These are phyloP conservation scores for Stenocarpella maydis DNA, from an alignment of 2,329 filamentous ascomycete species.

Conservation along the genomic window DNA sequence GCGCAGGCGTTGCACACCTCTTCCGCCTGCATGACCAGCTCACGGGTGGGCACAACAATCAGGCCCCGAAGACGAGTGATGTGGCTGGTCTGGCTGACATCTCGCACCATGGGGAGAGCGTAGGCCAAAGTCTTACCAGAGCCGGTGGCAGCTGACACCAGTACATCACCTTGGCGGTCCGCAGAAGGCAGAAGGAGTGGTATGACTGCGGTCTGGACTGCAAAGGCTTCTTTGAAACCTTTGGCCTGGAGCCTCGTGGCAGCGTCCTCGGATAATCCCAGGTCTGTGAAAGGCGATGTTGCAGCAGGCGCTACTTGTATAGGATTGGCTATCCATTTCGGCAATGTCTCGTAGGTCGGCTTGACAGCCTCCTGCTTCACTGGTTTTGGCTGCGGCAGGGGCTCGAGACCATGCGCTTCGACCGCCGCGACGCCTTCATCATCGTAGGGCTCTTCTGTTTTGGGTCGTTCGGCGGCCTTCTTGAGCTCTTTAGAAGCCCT, in stretches of 20 bases:
- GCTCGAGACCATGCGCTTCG: slow-evolving; percentile 74
- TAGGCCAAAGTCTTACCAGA: slow-evolving; percentile 97
- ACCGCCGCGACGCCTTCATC: slow-evolving; percentile 44
- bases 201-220: slow-evolving; percentile 81
- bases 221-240: slow-evolving; percentile 76
- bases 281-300: slow-evolving; percentile 65
- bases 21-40: slow-evolving; percentile 86
- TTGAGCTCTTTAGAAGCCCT: slow-evolving; percentile 41
- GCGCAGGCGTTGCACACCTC: slow-evolving; percentile 80
- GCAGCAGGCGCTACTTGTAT: slow-evolving; percentile 71
- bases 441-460: slow-evolving; percentile 41
- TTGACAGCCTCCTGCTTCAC: slow-evolving; percentile 63
- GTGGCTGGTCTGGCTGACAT: slow-evolving; percentile 69
- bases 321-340: slow-evolving; percentile 81
- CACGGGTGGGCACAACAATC: slow-evolving; percentile 89
- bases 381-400: slow-evolving; percentile 80
- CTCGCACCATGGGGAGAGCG: slow-evolving; percentile 82
- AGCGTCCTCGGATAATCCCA: slow-evolving; percentile 70
- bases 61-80: slow-evolving; percentile 78
- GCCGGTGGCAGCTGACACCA: slow-evolving; percentile 91
- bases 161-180: slow-evolving; percentile 76
- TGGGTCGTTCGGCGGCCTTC: slow-evolving; percentile 46
- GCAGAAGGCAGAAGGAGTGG: slow-evolving; percentile 78
- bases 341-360: slow-evolving; percentile 80
- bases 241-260: slow-evolving; percentile 71